Evolutionary conservation across 1,284 basidiomycete species (phyloP), one percentile per base, ranked within the genome.

Genomic region (Tilletia walkeri): DNA sequence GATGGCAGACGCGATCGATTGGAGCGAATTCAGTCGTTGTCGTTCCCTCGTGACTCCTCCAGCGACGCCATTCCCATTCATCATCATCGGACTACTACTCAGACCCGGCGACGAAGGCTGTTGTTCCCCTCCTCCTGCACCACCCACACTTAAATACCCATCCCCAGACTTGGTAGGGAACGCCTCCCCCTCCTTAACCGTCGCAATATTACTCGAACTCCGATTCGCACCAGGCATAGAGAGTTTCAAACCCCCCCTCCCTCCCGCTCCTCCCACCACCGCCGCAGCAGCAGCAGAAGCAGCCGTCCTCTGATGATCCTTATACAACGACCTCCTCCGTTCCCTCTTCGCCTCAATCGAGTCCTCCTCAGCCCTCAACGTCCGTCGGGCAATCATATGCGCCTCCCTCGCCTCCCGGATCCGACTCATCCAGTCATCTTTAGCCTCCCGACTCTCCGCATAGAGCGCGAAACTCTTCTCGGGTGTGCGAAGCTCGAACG

Each of bases 401-500:
- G 82, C 82, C 30, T 75, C 75, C 65, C 76, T 75, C 5, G 82
- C 79, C 48, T 82, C 79, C 30, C 82, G 75, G 61, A 83, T 81
- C 47, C 76, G 72, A 3, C 74, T 69, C 61, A 82, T 72, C 82
- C 82, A 83, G 2, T 71, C 73, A 30, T 77, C 72, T 50, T 78
- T 79, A 45, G 71, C 67, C 10, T 71, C 72, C 20, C 69, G 61
- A n/a, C 68, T 76, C 48, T 78, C 71, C 1, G 82, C 80, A 65
- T 82, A 83, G 38, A 83, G 73, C 7, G 81, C 81, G 66, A 82
- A 83, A 49, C 79, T 80, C 74, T 82, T 82, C 65, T 78, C 76
- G 0, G 82, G 80, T n/a, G 82, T 82, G 56, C 79, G 78, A 14
- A 83, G 75, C 70, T 83, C 82, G 65, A 83, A 78, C 48, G 75